A percentile compares a stretch with the other conserved stretches of the same genome.
phyloP scores from a whole-genome alignment of 129 eudicot genomes.

The Escallonia herrerae region DNA sequence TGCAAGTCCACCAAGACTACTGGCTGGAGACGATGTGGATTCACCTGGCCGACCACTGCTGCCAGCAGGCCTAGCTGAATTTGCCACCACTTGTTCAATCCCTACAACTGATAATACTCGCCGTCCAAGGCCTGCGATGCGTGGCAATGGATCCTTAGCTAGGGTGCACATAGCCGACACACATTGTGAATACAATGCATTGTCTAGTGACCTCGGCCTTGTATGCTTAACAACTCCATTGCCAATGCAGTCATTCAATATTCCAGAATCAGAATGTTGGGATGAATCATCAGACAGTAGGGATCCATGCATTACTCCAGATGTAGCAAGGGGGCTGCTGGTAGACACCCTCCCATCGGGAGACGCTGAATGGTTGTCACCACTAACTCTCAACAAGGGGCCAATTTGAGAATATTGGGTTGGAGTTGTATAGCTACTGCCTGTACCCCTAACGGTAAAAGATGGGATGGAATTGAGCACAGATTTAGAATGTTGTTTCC shows the following conservation, averaged over 20 bases:
- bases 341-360: constrained; percentile 71
- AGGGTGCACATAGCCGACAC: constrained; percentile 77
- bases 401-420: constrained; percentile 64
- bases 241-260: constrained; percentile 40
- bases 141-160: constrained; percentile 91
- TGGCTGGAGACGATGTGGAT: constrained; percentile 29
- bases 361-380: constrained; percentile 42
- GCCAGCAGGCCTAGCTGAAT: constrained; percentile 35
- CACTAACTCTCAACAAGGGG: constrained; percentile 59
- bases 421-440: constrained; percentile 69
- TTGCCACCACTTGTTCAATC: constrained; percentile 71
- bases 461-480: constrained; percentile 61
- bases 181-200: constrained; percentile 72
- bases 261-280: constrained; percentile 83
- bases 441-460: constrained; percentile 46
- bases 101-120: constrained; percentile 79
- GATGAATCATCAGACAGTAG: constrained; percentile 91
- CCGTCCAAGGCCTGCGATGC: constrained; percentile 72
- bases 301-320: constrained; percentile 90
- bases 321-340: constrained; percentile 72
- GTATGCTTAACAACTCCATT: constrained; percentile 57
- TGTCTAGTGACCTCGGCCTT: constrained; percentile 58
- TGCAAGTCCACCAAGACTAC: constrained; percentile 60
- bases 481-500: constrained; percentile 75
- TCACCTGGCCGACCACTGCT: constrained; percentile 40